phyloP scores from a whole-genome alignment of 2,329 filamentous ascomycete species.

The Xylariaceae sp. region DNA sequence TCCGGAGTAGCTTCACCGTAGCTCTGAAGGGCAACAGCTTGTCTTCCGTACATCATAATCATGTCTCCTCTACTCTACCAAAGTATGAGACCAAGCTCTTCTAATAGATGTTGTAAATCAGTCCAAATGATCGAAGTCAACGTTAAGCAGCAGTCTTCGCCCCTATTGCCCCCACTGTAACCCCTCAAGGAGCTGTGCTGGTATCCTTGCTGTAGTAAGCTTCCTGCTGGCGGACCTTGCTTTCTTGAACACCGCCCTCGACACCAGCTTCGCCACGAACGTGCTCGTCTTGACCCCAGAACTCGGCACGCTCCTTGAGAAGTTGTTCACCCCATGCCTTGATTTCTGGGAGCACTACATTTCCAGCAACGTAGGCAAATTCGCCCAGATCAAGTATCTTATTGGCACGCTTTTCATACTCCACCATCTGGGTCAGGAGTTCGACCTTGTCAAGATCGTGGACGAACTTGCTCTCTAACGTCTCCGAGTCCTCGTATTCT shows the following conservation, averaged over 20 bases:
- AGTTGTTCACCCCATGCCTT: conserved; percentile 73
- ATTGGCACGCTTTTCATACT: conserved; percentile 75
- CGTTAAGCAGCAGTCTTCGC: not conserved
- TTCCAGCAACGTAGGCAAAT: conserved; percentile 72
- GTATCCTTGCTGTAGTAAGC: conserved; percentile 41
- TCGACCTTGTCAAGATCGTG: conserved; percentile 98
- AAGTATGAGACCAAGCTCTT: not conserved
- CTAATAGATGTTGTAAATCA: not conserved
- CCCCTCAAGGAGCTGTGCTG: conserved; percentile 2
- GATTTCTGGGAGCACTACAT: conserved; percentile 71
- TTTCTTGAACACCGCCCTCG: conserved; percentile 36
- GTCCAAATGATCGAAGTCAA: not conserved
- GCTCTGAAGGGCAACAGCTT: not conserved
- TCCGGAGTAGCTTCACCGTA: not conserved
- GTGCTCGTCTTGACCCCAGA: conserved; percentile 57
- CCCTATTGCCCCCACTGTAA: not conserved
- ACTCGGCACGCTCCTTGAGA: conserved; percentile 66
- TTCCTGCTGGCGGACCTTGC: conserved; percentile 40
- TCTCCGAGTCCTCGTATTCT: conserved; percentile 87
- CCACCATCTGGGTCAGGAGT: conserved; percentile 87
- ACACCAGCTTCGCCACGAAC: conserved; percentile 43
- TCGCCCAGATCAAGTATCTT: conserved; percentile 72
- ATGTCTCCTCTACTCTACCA: not conserved
- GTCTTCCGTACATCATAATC: not conserved
- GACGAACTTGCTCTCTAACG: conserved; percentile 80